Evolutionary conservation across 441 rosid species (phyloP).

Genomic region (Mallotus japonicus): DNA sequence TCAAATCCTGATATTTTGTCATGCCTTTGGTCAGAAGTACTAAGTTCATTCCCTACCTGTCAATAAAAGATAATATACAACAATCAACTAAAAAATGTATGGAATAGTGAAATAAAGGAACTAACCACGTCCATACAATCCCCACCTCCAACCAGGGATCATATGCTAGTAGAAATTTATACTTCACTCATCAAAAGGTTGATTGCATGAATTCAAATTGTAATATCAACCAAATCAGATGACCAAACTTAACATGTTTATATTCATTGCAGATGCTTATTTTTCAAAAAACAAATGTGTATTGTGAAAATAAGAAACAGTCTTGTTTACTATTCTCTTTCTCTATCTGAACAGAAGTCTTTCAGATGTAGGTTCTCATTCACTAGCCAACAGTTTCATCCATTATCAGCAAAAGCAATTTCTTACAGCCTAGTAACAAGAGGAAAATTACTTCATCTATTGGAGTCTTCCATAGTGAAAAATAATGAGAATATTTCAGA

Average conservation of each 20-base stretch:
- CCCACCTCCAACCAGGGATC: too few relatives aligned
- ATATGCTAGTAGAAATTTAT: not conserved
- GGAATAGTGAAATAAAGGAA: too few relatives aligned
- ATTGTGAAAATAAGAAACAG: not conserved
- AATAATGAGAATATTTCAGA: not conserved
- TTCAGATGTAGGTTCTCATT: constrained; percentile 1
- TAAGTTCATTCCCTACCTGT: constrained; percentile 43
- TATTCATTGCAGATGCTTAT: too few relatives aligned
- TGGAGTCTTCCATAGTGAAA: not conserved
- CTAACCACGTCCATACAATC: not conserved
- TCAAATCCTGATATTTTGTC: constrained; percentile 37
- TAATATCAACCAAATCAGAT: not conserved
- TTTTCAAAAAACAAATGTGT: not conserved
- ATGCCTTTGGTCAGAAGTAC: constrained; percentile 26
- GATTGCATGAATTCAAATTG: not conserved
- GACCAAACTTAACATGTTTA: not conserved
- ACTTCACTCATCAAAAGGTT: too few relatives aligned
- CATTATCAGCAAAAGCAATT: not conserved
- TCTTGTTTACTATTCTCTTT: not conserved
- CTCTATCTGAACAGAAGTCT: not conserved
- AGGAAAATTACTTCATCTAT: not conserved
- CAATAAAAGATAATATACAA: constrained; percentile 1
- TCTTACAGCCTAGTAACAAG: not conserved
- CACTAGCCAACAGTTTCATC: not conserved
- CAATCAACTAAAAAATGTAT: too few relatives aligned